Percentiles rank a stretch among this genome's conserved stretches.
These are phyloP conservation scores for Backusella sp. DNA, from an alignment of 192 early-diverging fungal genomes.

Conservation along the genomic window DNA sequence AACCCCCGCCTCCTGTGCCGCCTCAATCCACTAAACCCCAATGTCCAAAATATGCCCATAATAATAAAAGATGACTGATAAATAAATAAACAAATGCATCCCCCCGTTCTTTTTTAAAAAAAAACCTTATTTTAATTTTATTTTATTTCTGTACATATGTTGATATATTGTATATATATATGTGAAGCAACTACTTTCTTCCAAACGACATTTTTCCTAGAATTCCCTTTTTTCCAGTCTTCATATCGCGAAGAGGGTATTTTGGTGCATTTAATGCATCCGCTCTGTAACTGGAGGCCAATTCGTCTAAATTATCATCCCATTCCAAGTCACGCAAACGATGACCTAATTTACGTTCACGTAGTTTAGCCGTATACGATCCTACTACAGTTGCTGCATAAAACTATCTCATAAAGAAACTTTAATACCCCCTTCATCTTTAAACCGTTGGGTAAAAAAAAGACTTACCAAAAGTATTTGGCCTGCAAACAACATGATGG, in stretches of 20 bases:
- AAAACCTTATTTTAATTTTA: not conserved
- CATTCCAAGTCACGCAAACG: slow-evolving; percentile 34
- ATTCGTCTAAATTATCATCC: slow-evolving; percentile 27
- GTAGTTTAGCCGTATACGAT: slow-evolving; percentile 18
- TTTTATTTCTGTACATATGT: not conserved
- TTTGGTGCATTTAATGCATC: slow-evolving; percentile 28
- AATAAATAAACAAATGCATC: not conserved
- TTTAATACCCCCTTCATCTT: not conserved
- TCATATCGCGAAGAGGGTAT: slow-evolving; percentile 23
- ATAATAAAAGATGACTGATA: not conserved
- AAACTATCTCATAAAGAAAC: slow-evolving; percentile 7
- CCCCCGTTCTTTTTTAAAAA: not conserved
- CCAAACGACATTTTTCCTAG: slow-evolving; percentile 7
- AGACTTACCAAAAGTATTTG: slow-evolving; percentile 28
- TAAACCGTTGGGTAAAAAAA: not conserved
- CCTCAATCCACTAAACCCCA: not conserved
- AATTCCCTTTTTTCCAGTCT: slow-evolving; percentile 5
- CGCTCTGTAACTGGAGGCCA: slow-evolving; percentile 19
- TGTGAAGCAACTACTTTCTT: not conserved
- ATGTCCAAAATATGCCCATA: not conserved
- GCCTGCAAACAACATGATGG: slow-evolving; percentile 29
- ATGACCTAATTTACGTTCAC: slow-evolving; percentile 32
- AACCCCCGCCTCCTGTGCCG: not conserved
- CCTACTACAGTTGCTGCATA: slow-evolving; percentile 26
- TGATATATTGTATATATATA: not conserved